phyloP scores from a whole-genome alignment of 495 filamentous ascomycete genomes.

The Aspergillus nidulans region DNA sequence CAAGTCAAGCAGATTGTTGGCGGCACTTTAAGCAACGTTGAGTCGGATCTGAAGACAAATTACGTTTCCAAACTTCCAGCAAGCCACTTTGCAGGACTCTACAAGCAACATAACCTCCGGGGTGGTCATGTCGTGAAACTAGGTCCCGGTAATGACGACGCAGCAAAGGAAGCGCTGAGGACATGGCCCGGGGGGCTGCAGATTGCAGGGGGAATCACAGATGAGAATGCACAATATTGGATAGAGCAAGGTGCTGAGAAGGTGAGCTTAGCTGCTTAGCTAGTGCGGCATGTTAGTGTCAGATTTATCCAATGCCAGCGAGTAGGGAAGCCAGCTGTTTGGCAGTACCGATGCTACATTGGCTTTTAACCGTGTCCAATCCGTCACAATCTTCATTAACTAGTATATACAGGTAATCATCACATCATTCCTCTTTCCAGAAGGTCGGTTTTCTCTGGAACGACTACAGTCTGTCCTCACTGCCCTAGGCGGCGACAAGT shows the following conservation, averaged over 20 bases:
- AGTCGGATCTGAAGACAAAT: slow-evolving; percentile 75
- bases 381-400: neutral
- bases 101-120: slow-evolving; percentile 62
- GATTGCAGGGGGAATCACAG: slow-evolving; percentile 86
- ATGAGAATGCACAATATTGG: slow-evolving; percentile 79
- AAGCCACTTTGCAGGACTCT: slow-evolving; percentile 72
- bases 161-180: slow-evolving; percentile 67
- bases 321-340: too few species aligned
- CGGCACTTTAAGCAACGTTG: slow-evolving; percentile 71
- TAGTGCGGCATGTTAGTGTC: too few species aligned
- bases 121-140: slow-evolving; percentile 97
- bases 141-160: slow-evolving; percentile 77
- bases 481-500: slow-evolving; percentile 65
- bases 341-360: too few species aligned
- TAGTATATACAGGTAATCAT: slow-evolving; percentile 73
- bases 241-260: slow-evolving; percentile 85
- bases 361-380: neutral
- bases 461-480: slow-evolving; percentile 67
- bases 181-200: slow-evolving; percentile 77
- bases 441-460: slow-evolving; percentile 68
- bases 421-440: slow-evolving; percentile 80
- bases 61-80: slow-evolving; percentile 80
- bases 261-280: slow-evolving; percentile 45
- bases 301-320: too few species aligned
- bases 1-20: slow-evolving; percentile 98